A percentile compares a stretch with the other conserved stretches of the same genome.
These are phyloP conservation scores for Rhizomucor miehei DNA, from an alignment of 371 early-diverging fungal species.

Conservation along the genomic window DNA sequence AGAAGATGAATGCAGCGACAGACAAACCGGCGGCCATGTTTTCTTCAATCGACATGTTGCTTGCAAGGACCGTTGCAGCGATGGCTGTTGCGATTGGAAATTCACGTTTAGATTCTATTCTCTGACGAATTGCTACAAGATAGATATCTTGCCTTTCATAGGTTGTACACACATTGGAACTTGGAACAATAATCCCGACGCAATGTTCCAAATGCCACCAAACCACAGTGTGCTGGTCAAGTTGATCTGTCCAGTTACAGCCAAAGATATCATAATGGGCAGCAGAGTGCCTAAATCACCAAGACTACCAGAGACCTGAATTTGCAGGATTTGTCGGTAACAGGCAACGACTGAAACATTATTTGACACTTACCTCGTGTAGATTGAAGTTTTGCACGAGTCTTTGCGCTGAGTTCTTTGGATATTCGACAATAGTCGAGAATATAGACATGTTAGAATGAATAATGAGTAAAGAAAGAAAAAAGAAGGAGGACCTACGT, in stretches of 20 bases:
- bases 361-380: conserved; percentile 26
- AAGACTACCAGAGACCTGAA: conserved; percentile 66
- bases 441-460: too few relatives aligned
- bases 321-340: not conserved
- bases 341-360: not conserved
- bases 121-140: not conserved
- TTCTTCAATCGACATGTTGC: conserved; percentile 64
- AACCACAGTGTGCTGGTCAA: conserved; percentile 82
- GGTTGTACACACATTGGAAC: conserved; percentile 88
- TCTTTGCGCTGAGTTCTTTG: conserved; percentile 3
- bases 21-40: conserved; percentile 78
- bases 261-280: conserved; percentile 83
- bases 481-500: too few relatives aligned
- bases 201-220: conserved; percentile 87
- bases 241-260: conserved; percentile 72
- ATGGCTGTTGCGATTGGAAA: conserved; percentile 70
- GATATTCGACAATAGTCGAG: not conserved
- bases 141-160: conserved; percentile 64
- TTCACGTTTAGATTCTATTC: not conserved
- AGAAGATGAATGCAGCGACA: conserved; percentile 63
- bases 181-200: conserved; percentile 72
- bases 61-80: conserved; percentile 78
- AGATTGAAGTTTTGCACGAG: conserved; percentile 23
- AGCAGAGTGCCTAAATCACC: conserved; percentile 88
- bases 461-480: too few relatives aligned